Conservation (phyloP, 1,284 basidiomycete genomes). For the Peniophora sp. region DNA sequence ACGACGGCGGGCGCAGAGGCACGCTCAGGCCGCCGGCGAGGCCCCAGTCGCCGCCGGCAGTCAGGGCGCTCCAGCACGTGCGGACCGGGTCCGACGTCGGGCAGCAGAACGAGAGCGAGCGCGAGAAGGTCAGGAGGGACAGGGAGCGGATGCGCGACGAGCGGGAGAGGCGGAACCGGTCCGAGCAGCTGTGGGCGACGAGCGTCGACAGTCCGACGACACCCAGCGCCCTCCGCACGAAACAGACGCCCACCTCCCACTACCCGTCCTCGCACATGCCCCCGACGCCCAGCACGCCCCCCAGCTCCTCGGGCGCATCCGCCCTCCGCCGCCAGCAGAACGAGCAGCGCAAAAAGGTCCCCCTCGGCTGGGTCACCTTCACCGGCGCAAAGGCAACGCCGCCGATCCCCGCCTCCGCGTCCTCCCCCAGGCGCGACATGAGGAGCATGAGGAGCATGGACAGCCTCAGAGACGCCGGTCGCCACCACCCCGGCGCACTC, state of each 20-base stretch:
- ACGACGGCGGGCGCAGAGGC: too few species aligned
- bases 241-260: too few species aligned
- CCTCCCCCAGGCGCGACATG: slow-evolving; percentile 1
- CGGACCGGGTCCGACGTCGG: slow-evolving; percentile 42
- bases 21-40: too few species aligned
- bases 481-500: slow-evolving; percentile 1
- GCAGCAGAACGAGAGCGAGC: too few species aligned
- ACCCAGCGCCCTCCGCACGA: too few species aligned
- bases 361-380: too few species aligned
- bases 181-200: slow-evolving; percentile 10
- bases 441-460: slow-evolving; percentile 10
- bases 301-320: slow-evolving; percentile 1
- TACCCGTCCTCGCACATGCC: slow-evolving; percentile 7
- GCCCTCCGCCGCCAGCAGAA: too few species aligned
- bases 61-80: slow-evolving; percentile 20
- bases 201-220: slow-evolving; percentile 9
- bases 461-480: slow-evolving; percentile 11
- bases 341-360: too few species aligned
- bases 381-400: too few species aligned
- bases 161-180: neutral
- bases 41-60: too few species aligned
- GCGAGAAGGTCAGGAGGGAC: slow-evolving; percentile 32
- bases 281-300: slow-evolving; percentile 26
- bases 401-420: too few species aligned
- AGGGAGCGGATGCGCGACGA: slow-evolving; percentile 29